Conservation (phyloP, 441 rosid genomes). For the Pelargonium fulgidum region DNA sequence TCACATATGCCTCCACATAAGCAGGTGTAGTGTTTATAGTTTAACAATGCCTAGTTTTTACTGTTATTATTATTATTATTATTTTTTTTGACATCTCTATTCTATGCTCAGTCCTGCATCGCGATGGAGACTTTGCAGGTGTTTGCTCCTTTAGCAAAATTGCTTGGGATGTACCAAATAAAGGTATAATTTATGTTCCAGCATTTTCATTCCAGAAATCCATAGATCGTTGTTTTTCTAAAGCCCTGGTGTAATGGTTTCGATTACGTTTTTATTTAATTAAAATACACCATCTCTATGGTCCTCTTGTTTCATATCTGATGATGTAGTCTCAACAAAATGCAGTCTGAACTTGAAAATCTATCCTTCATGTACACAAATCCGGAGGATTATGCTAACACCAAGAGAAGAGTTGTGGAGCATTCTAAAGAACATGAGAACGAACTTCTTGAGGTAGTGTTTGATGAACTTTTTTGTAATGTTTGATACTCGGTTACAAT, state of each 20-base stretch:
- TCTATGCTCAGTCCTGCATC: constrained; percentile 71
- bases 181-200: constrained; percentile 45
- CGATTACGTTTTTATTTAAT: neutral
- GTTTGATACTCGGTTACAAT: neutral
- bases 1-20: constrained; percentile 90
- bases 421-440: constrained; percentile 82
- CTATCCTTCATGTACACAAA: constrained; percentile 88
- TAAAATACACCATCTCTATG: neutral
- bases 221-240: neutral
- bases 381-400: constrained; percentile 76
- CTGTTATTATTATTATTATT: constrained; percentile 8
- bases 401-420: constrained; percentile 71
- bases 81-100: constrained; percentile 24
- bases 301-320: neutral
- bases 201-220: neutral
- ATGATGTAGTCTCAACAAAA: constrained; percentile 16
- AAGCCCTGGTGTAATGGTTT: constrained; percentile 2
- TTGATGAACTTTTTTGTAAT: neutral
- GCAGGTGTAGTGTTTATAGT: constrained; percentile 52
- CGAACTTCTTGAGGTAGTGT: constrained; percentile 72
- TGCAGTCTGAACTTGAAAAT: constrained; percentile 96
- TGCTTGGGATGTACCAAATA: constrained; percentile 93
- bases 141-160: constrained; percentile 94
- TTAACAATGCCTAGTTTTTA: constrained; percentile 22
- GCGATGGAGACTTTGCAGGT: constrained; percentile 93